Evolutionary conservation across 2,329 filamentous ascomycete species (phyloP).

Genomic region (Sporothrix luriei): DNA sequence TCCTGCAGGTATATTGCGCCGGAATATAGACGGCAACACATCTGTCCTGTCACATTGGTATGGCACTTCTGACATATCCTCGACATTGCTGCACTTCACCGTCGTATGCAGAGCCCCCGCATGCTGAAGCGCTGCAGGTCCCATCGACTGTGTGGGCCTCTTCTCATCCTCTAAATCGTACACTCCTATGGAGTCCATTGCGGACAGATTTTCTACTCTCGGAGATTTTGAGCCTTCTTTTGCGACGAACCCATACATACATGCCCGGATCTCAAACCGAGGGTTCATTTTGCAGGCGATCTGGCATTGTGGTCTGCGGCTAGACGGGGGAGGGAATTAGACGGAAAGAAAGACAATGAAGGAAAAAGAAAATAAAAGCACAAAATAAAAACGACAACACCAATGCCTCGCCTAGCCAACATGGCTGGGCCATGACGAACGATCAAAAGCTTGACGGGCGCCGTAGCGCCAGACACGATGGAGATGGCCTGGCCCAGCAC

Average conservation of each 20-base stretch:
- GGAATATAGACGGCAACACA: slow-evolving; percentile 14
- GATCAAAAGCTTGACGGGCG: too few species aligned
- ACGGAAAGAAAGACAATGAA: not conserved
- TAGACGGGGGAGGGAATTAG: not conserved
- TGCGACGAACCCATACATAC: too few species aligned
- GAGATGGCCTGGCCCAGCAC: too few species aligned
- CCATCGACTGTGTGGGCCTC: not conserved
- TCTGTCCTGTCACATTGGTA: too few species aligned
- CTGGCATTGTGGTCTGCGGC: not conserved
- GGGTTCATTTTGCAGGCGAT: not conserved
- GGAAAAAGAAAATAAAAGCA: not conserved
- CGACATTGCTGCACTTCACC: not conserved
- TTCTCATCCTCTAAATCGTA: too few species aligned
- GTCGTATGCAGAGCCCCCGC: slow-evolving; percentile 17
- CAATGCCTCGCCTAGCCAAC: too few species aligned
- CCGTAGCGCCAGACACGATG: too few species aligned
- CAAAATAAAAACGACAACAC: too few species aligned
- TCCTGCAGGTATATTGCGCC: slow-evolving; percentile 6
- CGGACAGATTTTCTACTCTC: not conserved
- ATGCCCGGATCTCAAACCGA: not conserved
- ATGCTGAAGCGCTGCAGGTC: slow-evolving; percentile 10
- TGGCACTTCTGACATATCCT: not conserved
- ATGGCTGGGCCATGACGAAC: too few species aligned
- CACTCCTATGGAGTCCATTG: not conserved
- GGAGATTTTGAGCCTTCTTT: not conserved